Evolutionary conservation across 2,329 filamentous ascomycete species (phyloP), one percentile per base, ranked within the genome.

Genomic region (Alternaria sp.): DNA sequence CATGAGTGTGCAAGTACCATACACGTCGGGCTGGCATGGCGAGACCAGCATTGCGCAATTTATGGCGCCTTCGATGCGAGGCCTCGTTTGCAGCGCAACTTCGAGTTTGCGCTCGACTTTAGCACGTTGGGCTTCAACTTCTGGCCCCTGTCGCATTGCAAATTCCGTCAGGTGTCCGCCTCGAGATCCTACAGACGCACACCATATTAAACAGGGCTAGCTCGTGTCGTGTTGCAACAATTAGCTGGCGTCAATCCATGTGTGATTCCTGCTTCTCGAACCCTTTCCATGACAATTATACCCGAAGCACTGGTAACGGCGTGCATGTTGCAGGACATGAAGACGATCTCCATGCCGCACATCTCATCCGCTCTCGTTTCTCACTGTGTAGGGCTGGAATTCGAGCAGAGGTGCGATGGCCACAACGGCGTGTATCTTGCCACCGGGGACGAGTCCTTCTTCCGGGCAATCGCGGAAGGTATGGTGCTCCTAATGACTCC

Each of bases 161-260:
- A 38, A 36, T 26, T 24, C 12, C 24, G 38, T 48, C 42, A 30
- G 42, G 22, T 55, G 52, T 55, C 42, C 42, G 42, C 41, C 52
- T 54, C 36, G 2, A 22, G 26, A 42, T 53, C 34, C 26, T 32
- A 41, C 60, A 51, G 18, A 30, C 57, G 34, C 46, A 36, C 47
- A 38, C 36, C 34, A 28, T 14, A 7, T 53, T 22, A 24, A 54
- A 56, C 51, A 54, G 34, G 48, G 42, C 51, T 58, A 55, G 41
- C 49, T 48, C 34, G 7, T 34, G 38, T 20, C 44, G 48, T 51
- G 48, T 54, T 63, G 47, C 60, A 44, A 62, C 62, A 62, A 58
- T 62, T 48, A 39, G 16, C 28, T 39, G 22, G 34, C 44, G 59
- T 61, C 47, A 58, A 65, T n/a, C 54, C n/a, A 44, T 54, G 32